phyloP scores from a whole-genome alignment of 2,329 filamentous ascomycete species.

The Aciculosporium take region DNA sequence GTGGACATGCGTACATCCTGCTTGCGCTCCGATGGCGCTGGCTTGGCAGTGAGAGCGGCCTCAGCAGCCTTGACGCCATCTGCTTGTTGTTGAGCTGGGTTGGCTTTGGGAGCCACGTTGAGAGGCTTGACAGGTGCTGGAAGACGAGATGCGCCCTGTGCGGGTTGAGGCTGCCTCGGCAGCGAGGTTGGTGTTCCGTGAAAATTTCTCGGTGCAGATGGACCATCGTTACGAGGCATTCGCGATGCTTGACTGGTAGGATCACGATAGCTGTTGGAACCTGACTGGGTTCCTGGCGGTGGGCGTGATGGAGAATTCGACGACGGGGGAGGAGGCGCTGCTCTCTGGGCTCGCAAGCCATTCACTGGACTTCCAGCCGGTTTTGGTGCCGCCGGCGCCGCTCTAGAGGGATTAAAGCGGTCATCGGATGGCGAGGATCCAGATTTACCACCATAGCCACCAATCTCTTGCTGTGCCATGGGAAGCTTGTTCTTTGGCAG shows the following conservation, averaged over 20 bases:
- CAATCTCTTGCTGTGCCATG: conserved; percentile 79
- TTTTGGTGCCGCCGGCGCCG: conserved; percentile 69
- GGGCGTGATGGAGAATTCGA: conserved; percentile 28
- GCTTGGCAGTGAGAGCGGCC: conserved; percentile 74
- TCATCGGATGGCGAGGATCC: conserved; percentile 31
- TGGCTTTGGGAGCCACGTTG: conserved; percentile 58
- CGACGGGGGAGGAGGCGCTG: conserved; percentile 58
- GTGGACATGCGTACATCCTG: conserved; percentile 97
- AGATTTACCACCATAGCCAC: conserved; percentile 43
- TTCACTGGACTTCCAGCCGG: conserved; percentile 38
- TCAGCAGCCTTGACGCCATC: conserved; percentile 82
- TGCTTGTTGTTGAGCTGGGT: conserved; percentile 26
- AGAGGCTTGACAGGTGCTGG: conserved; percentile 61
- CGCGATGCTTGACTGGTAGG: conserved; percentile 28
- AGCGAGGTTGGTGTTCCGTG: conserved; percentile 38
- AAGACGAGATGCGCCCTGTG: conserved; percentile 32
- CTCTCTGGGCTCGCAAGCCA: conserved; percentile 56
- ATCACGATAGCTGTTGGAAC: conserved; percentile 30
- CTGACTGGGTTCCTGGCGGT: conserved; percentile 34
- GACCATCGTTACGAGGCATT: conserved; percentile 32
- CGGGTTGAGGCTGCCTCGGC: conserved; percentile 31
- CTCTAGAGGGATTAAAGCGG: conserved; percentile 74
- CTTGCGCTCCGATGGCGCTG: conserved; percentile 54
- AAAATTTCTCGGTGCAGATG: conserved; percentile 40
- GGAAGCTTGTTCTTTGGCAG: conserved; percentile 69